Conservation (phyloP, 2,329 filamentous ascomycete genomes). For the Monilinia fructicola region DNA sequence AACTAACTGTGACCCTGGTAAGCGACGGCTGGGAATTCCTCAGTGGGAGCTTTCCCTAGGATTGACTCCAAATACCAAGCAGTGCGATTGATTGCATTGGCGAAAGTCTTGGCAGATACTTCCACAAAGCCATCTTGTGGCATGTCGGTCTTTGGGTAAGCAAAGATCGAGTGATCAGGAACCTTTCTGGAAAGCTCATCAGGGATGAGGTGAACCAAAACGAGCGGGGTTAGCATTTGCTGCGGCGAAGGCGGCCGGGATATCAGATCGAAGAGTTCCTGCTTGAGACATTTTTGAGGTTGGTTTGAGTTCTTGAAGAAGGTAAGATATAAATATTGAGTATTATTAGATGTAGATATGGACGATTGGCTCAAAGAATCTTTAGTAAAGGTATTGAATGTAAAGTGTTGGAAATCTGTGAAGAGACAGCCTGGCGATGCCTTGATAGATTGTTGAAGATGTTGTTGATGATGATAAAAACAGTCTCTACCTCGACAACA, state of each 20-base stretch:
- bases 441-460: slow-evolving; percentile 15
- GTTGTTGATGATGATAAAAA: slow-evolving; percentile 17
- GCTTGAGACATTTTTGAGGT: slow-evolving; percentile 27
- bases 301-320: slow-evolving; percentile 11
- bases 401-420: slow-evolving; percentile 12
- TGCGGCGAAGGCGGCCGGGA: slow-evolving; percentile 21
- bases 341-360: neutral
- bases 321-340: slow-evolving; percentile 8
- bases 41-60: slow-evolving; percentile 24
- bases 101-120: slow-evolving; percentile 29
- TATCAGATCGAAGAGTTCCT: slow-evolving; percentile 20
- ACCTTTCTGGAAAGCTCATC: slow-evolving; percentile 31
- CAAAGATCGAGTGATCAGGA: slow-evolving; percentile 31
- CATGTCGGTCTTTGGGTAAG: slow-evolving; percentile 28
- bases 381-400: slow-evolving; percentile 11
- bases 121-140: slow-evolving; percentile 32
- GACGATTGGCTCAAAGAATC: slow-evolving; percentile 11
- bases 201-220: slow-evolving; percentile 30
- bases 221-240: slow-evolving; percentile 24
- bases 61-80: slow-evolving; percentile 30
- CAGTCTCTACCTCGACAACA: slow-evolving; percentile 7
- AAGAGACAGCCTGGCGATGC: slow-evolving; percentile 10
- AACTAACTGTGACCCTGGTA: slow-evolving; percentile 24
- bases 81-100: slow-evolving; percentile 31
- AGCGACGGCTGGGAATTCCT: slow-evolving; percentile 23